Percentiles rank a stretch among this genome's conserved stretches.
Evolutionary conservation across 306 rosid species (phyloP).

Genomic region (Prunus fruticosa): DNA sequence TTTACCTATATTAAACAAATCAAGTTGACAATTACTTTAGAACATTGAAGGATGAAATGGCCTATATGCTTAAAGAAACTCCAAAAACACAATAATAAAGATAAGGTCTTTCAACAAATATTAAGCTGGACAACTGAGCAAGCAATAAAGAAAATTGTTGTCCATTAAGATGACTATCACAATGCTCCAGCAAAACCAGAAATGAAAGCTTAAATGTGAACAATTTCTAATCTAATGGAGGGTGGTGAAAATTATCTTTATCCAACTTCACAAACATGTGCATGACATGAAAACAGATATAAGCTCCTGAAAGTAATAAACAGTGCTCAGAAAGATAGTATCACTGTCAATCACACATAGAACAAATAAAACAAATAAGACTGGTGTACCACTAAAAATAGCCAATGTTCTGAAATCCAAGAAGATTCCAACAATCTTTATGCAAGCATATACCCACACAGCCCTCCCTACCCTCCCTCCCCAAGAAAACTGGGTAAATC

Average conservation of each 20-base stretch:
- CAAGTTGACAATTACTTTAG: slow-evolving; percentile 7
- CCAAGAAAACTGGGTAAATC: background rate
- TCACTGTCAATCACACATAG: background rate
- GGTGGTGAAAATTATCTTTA: background rate
- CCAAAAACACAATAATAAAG: background rate
- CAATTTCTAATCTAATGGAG: background rate
- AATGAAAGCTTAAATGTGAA: background rate
- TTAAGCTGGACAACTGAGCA: background rate
- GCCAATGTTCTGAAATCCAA: background rate
- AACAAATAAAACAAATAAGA: background rate
- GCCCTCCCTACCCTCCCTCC: background rate
- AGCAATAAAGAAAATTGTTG: background rate
- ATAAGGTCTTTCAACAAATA: background rate
- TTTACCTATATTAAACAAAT: slow-evolving; percentile 52
- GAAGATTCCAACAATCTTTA: background rate
- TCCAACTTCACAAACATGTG: background rate
- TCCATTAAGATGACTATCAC: background rate
- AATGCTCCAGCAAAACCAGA: background rate
- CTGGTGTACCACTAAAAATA: background rate
- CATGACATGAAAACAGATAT: background rate
- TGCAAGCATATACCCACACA: background rate
- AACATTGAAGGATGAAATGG: background rate
- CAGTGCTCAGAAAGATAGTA: background rate
- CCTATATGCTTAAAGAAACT: background rate
- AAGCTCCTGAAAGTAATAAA: background rate